phyloP scores from a whole-genome alignment of 495 filamentous ascomycete species.

The Parathielavia appendiculata region DNA sequence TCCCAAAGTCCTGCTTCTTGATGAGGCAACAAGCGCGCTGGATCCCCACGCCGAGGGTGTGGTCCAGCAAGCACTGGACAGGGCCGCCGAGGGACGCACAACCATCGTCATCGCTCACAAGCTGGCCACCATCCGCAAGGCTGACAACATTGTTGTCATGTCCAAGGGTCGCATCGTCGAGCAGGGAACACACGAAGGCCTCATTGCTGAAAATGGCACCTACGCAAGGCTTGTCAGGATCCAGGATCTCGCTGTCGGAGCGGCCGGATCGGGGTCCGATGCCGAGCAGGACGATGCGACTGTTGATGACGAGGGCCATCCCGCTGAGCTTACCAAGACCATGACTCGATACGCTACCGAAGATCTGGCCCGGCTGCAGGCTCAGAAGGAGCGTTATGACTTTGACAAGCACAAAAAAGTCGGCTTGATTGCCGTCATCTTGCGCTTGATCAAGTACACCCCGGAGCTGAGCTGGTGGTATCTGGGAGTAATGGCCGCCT shows the following conservation, averaged over 20 bases:
- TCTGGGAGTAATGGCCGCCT: not conserved
- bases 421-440: constrained; percentile 14
- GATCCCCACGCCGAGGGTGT: constrained; percentile 61
- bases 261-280: constrained; percentile 24
- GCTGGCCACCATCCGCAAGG: constrained; percentile 60
- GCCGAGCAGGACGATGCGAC: not conserved
- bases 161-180: constrained; percentile 55
- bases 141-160: constrained; percentile 66
- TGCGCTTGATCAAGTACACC: constrained; percentile 14
- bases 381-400: constrained; percentile 19
- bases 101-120: constrained; percentile 74
- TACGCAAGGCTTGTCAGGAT: constrained; percentile 44
- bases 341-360: constrained; percentile 27
- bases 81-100: constrained; percentile 59
- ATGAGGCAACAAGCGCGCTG: constrained; percentile 74
- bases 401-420: constrained; percentile 21
- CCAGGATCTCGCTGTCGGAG: constrained; percentile 53
- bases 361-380: constrained; percentile 18
- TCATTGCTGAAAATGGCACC: constrained; percentile 49
- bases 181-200: constrained; percentile 57
- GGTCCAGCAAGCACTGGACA: constrained; percentile 61
- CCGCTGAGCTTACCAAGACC: constrained; percentile 30
- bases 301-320: constrained; percentile 15
- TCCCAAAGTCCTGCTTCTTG: constrained; percentile 71
- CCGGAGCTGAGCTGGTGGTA: constrained; percentile 20